Conservation (phyloP, 352 stramenopile genomes). For the Thalassiosira sp. region DNA sequence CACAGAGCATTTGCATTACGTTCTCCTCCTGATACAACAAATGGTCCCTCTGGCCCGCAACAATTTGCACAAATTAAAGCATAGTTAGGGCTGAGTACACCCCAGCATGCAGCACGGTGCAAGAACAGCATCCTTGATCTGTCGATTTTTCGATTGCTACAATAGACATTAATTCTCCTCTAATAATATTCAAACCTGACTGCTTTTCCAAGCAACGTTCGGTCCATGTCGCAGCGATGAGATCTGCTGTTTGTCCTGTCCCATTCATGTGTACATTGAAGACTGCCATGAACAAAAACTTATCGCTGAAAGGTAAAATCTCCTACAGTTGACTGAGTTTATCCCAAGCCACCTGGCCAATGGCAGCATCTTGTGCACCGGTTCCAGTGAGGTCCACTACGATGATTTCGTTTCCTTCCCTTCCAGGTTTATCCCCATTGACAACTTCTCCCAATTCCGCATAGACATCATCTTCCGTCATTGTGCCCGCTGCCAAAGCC, state of each 20-base stretch:
- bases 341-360: slow-evolving; percentile 83
- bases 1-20: slow-evolving; percentile 43
- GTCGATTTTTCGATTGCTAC: not conserved
- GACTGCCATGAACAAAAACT: no score
- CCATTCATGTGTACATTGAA: no score
- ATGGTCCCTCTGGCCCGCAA: not conserved
- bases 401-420: slow-evolving; percentile 85
- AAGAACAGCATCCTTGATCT: not conserved
- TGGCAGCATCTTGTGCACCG: slow-evolving; percentile 85
- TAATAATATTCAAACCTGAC: no score
- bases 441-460: slow-evolving; percentile 85
- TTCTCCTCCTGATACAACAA: slow-evolving; percentile 24
- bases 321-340: slow-evolving; percentile 64
- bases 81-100: no score
- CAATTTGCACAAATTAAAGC: slow-evolving; percentile 1
- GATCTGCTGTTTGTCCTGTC: no score
- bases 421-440: slow-evolving; percentile 83
- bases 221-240: no score
- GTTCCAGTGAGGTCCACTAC: slow-evolving; percentile 87
- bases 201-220: no score
- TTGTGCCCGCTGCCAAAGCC: slow-evolving; percentile 79
- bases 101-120: no score
- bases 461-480: slow-evolving; percentile 85
- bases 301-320: no score
- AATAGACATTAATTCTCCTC: no score